Conservation (phyloP, 306 rosid genomes). For the Carpinus fangiana region DNA sequence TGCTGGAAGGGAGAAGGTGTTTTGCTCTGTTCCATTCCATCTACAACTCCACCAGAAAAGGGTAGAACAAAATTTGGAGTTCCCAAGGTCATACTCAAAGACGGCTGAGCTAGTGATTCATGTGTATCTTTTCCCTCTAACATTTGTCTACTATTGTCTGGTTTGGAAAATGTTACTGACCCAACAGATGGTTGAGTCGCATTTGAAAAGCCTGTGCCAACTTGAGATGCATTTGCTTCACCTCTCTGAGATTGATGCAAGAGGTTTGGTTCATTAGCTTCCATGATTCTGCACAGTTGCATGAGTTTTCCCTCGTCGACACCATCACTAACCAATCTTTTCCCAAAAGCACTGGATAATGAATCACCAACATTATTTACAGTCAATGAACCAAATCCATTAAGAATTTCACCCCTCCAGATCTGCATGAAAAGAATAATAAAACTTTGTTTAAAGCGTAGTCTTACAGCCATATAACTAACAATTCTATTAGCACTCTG, state of each 20-base stretch:
- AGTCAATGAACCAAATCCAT: constrained; percentile 44
- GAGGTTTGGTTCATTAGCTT: constrained; percentile 64
- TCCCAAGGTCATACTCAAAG: constrained; percentile 76
- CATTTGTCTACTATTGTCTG: constrained; percentile 51
- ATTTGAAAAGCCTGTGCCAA: constrained; percentile 52
- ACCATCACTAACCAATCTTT: constrained; percentile 36
- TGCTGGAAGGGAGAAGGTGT: constrained; percentile 57
- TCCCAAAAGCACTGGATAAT: constrained; percentile 48
- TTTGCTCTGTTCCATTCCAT: constrained; percentile 63
- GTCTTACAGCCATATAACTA: constrained; percentile 13
- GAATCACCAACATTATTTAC: constrained; percentile 44
- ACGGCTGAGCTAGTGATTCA: constrained; percentile 55
- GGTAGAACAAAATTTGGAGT: constrained; percentile 53
- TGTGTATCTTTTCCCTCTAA: constrained; percentile 55
- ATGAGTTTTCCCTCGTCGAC: constrained; percentile 80
- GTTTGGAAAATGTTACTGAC: constrained; percentile 46
- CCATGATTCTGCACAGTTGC: constrained; percentile 79
- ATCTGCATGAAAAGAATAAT: constrained; percentile 45
- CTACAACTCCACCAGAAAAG: constrained; percentile 50
- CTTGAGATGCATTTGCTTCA: constrained; percentile 42
- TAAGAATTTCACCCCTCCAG: constrained; percentile 46
- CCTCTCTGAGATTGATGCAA: constrained; percentile 54
- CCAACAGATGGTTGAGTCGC: constrained; percentile 50
- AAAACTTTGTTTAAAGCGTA: constrained; percentile 19
- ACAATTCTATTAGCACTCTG: constrained; percentile 5